Percentiles rank a stretch among this genome's conserved stretches.
Conservation (phyloP, 2,329 filamentous ascomycete species). For the Fusarium redolens region DNA sequence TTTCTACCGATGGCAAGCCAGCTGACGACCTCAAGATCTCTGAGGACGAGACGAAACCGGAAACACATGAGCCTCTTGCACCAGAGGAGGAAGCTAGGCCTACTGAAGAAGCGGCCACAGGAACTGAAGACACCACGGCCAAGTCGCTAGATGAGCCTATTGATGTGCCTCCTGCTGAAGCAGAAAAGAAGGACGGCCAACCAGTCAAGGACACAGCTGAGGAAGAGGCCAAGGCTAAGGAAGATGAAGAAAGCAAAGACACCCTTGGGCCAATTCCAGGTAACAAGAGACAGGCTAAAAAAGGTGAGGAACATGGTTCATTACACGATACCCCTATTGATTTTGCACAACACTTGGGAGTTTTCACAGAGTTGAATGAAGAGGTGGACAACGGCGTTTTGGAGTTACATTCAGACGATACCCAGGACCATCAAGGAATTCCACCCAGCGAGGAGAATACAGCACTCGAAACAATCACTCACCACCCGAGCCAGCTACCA, state of each 20-base stretch:
- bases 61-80: constrained; percentile 23
- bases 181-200: constrained; percentile 32
- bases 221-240: constrained; percentile 37
- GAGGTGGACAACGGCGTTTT: constrained; percentile 44
- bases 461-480: constrained; percentile 38
- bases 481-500: constrained; percentile 18
- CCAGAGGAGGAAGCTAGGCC: constrained; percentile 30
- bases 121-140: constrained; percentile 31
- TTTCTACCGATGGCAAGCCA: constrained; percentile 40
- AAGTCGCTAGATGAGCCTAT: constrained; percentile 30
- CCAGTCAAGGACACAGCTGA: constrained; percentile 14
- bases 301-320: constrained; percentile 58
- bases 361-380: constrained; percentile 43
- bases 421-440: constrained; percentile 37
- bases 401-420: constrained; percentile 45
- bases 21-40: constrained; percentile 32
- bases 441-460: constrained; percentile 37
- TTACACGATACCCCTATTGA: constrained; percentile 54
- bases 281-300: constrained; percentile 52
- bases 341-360: constrained; percentile 48
- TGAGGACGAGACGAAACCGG: constrained; percentile 30
- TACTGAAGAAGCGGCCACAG: constrained; percentile 29
- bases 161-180: constrained; percentile 32
- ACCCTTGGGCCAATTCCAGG: constrained; percentile 53
- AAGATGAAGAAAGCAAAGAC: constrained; percentile 54